Conservation (phyloP, 2,329 filamentous ascomycete species). For the Cytospora paraplurivora region DNA sequence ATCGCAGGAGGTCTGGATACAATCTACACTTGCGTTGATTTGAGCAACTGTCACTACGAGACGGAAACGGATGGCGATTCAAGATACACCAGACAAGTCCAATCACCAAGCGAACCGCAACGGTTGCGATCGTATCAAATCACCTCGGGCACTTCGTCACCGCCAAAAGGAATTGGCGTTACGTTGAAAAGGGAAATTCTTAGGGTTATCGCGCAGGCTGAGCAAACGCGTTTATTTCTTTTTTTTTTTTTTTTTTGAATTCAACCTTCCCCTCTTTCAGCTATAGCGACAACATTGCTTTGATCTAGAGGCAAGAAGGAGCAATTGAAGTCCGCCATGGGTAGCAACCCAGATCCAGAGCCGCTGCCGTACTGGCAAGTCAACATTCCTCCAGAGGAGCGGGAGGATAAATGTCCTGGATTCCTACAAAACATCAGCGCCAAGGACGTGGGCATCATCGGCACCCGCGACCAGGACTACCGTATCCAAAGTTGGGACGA, state of each 20-base stretch:
- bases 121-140: neutral
- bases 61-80: neutral
- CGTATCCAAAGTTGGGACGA: slow-evolving; percentile 66
- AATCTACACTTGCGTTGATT: neutral
- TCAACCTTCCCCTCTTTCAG: neutral
- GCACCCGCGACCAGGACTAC: slow-evolving; percentile 70
- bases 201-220: neutral
- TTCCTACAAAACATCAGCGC: slow-evolving; percentile 64
- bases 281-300: neutral
- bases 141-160: neutral
- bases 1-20: neutral
- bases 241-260: neutral
- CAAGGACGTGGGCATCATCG: slow-evolving; percentile 72
- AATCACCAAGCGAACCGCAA: neutral
- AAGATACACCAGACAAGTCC: neutral
- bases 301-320: neutral
- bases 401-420: slow-evolving; percentile 68
- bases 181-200: neutral
- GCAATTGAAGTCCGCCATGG: slow-evolving; percentile 38
- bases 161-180: neutral
- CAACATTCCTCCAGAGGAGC: slow-evolving; percentile 68
- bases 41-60: neutral
- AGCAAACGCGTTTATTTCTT: slow-evolving; percentile 3
- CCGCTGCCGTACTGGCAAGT: slow-evolving; percentile 75
- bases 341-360: slow-evolving; percentile 33